Conservation (phyloP, 2,329 filamentous ascomycete genomes). For the Hirsutella minnesotensis region DNA sequence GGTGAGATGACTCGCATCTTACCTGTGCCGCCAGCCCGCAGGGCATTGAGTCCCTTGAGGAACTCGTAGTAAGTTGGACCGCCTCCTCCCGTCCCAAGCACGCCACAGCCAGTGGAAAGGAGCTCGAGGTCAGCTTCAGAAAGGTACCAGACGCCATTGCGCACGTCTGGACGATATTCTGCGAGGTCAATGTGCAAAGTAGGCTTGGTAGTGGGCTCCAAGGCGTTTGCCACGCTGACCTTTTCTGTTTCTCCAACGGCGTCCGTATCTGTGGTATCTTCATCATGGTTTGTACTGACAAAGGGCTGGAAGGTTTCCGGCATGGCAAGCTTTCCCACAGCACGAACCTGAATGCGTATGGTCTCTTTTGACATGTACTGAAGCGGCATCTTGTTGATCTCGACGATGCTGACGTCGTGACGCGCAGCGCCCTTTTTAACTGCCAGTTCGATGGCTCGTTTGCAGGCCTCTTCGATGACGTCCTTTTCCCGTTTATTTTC, state of each 20-base stretch:
- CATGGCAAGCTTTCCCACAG: slow-evolving; percentile 20
- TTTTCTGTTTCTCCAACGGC: slow-evolving; percentile 12
- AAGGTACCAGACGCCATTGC: slow-evolving; percentile 20
- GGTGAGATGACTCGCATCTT: slow-evolving; percentile 29
- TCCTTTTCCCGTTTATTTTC: slow-evolving; percentile 24
- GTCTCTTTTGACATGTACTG: slow-evolving; percentile 23
- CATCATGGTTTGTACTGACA: neutral
- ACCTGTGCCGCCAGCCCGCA: slow-evolving; percentile 19
- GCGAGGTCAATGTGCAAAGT: slow-evolving; percentile 17
- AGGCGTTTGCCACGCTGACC: slow-evolving; percentile 15
- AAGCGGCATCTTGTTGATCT: slow-evolving; percentile 30
- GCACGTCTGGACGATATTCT: slow-evolving; percentile 18
- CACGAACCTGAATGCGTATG: slow-evolving; percentile 21
- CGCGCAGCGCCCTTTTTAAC: slow-evolving; percentile 18
- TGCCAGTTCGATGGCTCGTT: slow-evolving; percentile 18
- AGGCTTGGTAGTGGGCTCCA: slow-evolving; percentile 18
- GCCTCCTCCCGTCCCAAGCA: slow-evolving; percentile 25
- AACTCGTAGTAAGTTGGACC: slow-evolving; percentile 29
- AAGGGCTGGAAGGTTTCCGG: slow-evolving; percentile 10
- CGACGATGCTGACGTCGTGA: slow-evolving; percentile 28
- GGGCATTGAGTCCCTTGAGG: slow-evolving; percentile 26
- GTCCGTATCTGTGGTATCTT: slow-evolving; percentile 6
- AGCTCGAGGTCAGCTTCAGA: slow-evolving; percentile 24
- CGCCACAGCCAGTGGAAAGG: slow-evolving; percentile 22
- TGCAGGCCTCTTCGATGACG: slow-evolving; percentile 25